phyloP scores from a whole-genome alignment of 1,284 basidiomycete species.

The Ceratobasidium sp. region DNA sequence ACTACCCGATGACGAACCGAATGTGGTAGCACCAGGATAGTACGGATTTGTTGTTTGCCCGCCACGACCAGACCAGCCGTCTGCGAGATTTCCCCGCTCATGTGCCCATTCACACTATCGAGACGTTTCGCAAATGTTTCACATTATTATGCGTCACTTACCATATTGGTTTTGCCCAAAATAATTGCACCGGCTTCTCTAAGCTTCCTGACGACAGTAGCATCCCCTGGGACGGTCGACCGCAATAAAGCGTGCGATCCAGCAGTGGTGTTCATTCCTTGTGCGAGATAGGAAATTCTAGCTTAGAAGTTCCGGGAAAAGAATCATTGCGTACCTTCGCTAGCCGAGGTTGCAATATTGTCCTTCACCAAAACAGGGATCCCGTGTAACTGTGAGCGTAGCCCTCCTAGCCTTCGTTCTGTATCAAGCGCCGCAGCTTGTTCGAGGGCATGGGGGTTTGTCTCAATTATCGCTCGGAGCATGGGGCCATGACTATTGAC shows the following conservation, averaged over 20 bases:
- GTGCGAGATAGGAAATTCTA: no score
- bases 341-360: slow-evolving; percentile 44
- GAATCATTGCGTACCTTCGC: slow-evolving; percentile 34
- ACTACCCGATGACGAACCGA: slow-evolving; percentile 70
- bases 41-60: slow-evolving; percentile 69
- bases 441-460: slow-evolving; percentile 42
- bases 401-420: slow-evolving; percentile 38
- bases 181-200: slow-evolving; percentile 69
- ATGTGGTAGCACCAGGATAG: slow-evolving; percentile 65
- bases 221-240: slow-evolving; percentile 67
- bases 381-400: slow-evolving; percentile 44
- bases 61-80: slow-evolving; percentile 71
- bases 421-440: slow-evolving; percentile 42
- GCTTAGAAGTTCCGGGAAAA: no score
- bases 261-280: slow-evolving; percentile 42
- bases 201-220: slow-evolving; percentile 64
- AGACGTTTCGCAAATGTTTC: no score
- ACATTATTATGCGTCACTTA: no score
- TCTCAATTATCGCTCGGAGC: slow-evolving; percentile 45
- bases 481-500: slow-evolving; percentile 43
- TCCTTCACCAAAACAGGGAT: slow-evolving; percentile 48
- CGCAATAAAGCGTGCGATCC: slow-evolving; percentile 64
- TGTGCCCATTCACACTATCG: slow-evolving; percentile 65
- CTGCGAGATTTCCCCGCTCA: slow-evolving; percentile 58
- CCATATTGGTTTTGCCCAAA: slow-evolving; percentile 63